Conservation (phyloP, 148 eudicot genomes). For the Rhododendron williamsianum region DNA sequence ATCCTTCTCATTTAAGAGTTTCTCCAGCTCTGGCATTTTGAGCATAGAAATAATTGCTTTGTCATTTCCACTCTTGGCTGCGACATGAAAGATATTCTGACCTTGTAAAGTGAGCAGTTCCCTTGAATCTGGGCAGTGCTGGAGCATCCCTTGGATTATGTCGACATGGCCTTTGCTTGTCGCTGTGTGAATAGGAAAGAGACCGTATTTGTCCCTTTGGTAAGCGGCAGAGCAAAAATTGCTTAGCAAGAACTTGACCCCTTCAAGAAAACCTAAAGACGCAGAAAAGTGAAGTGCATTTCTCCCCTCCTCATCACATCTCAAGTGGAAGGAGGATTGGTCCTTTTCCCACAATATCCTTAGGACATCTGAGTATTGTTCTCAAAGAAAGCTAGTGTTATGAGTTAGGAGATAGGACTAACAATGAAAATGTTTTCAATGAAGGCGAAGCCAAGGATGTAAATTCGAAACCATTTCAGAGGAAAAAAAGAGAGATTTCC, state of each 20-base stretch:
- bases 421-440: not conserved
- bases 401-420: not conserved
- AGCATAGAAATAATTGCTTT: constrained; percentile 14
- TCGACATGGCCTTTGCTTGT: constrained; percentile 9
- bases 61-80: constrained; percentile 10
- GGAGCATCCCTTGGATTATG: constrained; percentile 20
- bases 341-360: constrained; percentile 20
- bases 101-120: constrained; percentile 19
- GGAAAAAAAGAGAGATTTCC: not conserved
- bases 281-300: constrained; percentile 25
- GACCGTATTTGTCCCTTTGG: constrained; percentile 15
- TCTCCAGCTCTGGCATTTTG: constrained; percentile 15
- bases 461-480: not conserved
- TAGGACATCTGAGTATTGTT: constrained; percentile 11
- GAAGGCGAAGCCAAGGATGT: not conserved
- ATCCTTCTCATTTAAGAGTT: constrained; percentile 23
- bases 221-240: not conserved
- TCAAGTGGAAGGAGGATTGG: constrained; percentile 16
- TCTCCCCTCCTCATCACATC: constrained; percentile 13
- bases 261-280: constrained; percentile 13
- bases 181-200: constrained; percentile 26
- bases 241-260: constrained; percentile 22
- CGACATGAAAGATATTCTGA: constrained; percentile 25
- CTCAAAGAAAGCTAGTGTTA: not conserved
- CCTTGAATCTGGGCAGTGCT: constrained; percentile 19